Evolutionary conservation across 2,329 filamentous ascomycete species (phyloP).

Genomic region (Fusarium clavum): DNA sequence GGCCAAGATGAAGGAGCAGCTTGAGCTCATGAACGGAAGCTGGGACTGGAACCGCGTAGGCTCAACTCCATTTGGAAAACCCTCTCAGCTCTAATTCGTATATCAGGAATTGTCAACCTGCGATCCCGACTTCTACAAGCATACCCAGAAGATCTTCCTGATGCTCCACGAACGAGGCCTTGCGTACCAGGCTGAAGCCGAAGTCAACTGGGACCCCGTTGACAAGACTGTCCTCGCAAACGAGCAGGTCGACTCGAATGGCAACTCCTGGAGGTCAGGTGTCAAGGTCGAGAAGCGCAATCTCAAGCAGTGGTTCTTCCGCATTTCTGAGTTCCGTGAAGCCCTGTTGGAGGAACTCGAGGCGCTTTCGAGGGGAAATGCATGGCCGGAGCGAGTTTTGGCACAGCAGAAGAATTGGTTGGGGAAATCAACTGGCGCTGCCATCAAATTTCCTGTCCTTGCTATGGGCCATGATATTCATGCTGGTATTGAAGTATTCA

Average conservation of each 20-base stretch:
- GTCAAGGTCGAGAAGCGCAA: constrained; percentile 83
- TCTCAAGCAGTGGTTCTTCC: constrained; percentile 90
- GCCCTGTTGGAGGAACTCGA: constrained; percentile 78
- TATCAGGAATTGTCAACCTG: constrained; percentile 84
- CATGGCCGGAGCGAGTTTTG: constrained; percentile 86
- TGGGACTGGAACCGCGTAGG: constrained; percentile 87
- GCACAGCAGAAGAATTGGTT: constrained; percentile 91
- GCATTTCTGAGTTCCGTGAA: constrained; percentile 83
- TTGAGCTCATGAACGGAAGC: constrained; percentile 80
- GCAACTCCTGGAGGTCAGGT: constrained; percentile 87
- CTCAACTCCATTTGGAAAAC: constrained; percentile 29
- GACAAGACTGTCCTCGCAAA: constrained; percentile 92
- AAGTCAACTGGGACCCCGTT: constrained; percentile 91
- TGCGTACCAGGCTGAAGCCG: constrained; percentile 83
- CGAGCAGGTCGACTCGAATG: constrained; percentile 90
- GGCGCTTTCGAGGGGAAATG: constrained; percentile 68
- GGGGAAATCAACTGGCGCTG: constrained; percentile 79
- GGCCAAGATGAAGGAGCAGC: constrained; percentile 83
- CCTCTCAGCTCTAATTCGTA: constrained; percentile 10
- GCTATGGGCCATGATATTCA: constrained; percentile 55
- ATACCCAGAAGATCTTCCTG: constrained; percentile 88
- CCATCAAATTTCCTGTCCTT: constrained; percentile 75
- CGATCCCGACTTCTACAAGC: constrained; percentile 86
- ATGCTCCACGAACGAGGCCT: constrained; percentile 78
- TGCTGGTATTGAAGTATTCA: constrained; percentile 77